Percentiles rank a stretch among this genome's conserved stretches.
Conservation (phyloP, 257 asterid genomes). For the Ehretia macrophylla region DNA sequence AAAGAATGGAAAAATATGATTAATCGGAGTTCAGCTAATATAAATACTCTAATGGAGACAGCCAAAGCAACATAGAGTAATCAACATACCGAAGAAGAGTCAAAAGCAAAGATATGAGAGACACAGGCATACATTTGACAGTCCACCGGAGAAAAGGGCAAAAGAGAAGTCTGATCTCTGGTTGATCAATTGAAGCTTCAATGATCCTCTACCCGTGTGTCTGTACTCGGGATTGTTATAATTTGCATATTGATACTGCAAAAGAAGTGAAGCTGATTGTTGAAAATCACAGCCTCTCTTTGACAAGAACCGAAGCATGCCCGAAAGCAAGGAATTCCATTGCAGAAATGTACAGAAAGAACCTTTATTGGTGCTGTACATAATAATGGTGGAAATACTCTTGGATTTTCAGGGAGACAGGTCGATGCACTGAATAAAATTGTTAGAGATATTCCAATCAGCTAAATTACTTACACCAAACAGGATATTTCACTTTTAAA, state of each 20-base stretch:
- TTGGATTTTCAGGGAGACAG: slow-evolving; percentile 67
- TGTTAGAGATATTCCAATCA: too few relatives aligned
- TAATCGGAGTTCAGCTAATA: too few relatives aligned
- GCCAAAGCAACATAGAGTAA: background rate
- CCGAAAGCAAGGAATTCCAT: background rate
- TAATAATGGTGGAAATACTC: slow-evolving; percentile 61
- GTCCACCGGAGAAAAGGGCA: slow-evolving; percentile 84
- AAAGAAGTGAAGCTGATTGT: background rate
- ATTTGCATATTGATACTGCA: slow-evolving; percentile 90
- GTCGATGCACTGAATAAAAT: slow-evolving; percentile 51
- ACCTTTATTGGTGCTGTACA: slow-evolving; percentile 96
- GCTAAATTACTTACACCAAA: too few relatives aligned
- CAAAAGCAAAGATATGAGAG: slow-evolving; percentile 2
- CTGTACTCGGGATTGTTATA: slow-evolving; percentile 54
- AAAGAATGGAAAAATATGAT: too few relatives aligned
- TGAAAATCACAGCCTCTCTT: too few relatives aligned
- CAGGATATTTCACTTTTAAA: slow-evolving; percentile 2
- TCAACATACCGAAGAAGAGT: background rate
- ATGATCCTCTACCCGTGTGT: slow-evolving; percentile 62
- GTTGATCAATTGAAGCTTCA: slow-evolving; percentile 81
- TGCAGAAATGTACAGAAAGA: slow-evolving; percentile 3
- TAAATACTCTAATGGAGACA: too few relatives aligned
- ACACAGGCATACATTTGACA: slow-evolving; percentile 44
- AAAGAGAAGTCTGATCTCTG: slow-evolving; percentile 90
- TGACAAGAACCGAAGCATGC: slow-evolving; percentile 7